A percentile compares a stretch with the other conserved stretches of the same genome.
Evolutionary conservation across 2,329 filamentous ascomycete species (phyloP).

Genomic region (Aspergillus fumigatiaffinis): DNA sequence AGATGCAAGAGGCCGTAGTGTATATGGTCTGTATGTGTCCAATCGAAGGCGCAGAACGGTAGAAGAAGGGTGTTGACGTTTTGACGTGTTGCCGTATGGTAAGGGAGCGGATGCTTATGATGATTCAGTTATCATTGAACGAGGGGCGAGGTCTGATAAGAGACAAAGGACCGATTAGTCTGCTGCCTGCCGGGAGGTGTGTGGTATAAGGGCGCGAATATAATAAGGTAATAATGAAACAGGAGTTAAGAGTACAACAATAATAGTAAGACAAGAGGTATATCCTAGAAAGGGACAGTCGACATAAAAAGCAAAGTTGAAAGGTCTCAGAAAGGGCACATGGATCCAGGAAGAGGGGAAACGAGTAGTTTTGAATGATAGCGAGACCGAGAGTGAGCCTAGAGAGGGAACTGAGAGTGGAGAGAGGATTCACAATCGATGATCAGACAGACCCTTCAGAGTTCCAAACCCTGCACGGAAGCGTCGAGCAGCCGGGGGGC

Average conservation of each 20-base stretch:
- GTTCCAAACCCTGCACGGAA: slow-evolving; percentile 14
- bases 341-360: background rate
- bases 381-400: background rate
- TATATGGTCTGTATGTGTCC: background rate
- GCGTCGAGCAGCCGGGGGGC: slow-evolving; percentile 10
- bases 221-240: background rate
- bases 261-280: background rate
- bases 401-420: background rate
- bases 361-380: slow-evolving; percentile 1
- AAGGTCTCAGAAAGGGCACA: background rate
- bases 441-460: slow-evolving; percentile 11
- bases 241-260: background rate
- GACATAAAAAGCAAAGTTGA: background rate
- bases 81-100: slow-evolving; percentile 1
- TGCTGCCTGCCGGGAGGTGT: slow-evolving; percentile 2
- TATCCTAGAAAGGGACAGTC: background rate
- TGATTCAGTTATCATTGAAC: slow-evolving; percentile 6
- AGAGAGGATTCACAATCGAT: slow-evolving; percentile 4
- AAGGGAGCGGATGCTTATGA: background rate
- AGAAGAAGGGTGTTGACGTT: background rate
- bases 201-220: background rate
- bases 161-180: slow-evolving; percentile 13
- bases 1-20: slow-evolving; percentile 12
- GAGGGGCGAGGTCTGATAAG: slow-evolving; percentile 10
- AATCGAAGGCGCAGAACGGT: slow-evolving; percentile 5